These are phyloP conservation scores for Russula vinacea DNA, from an alignment of 768 basidiomycete genomes.

Conservation along the genomic window DNA sequence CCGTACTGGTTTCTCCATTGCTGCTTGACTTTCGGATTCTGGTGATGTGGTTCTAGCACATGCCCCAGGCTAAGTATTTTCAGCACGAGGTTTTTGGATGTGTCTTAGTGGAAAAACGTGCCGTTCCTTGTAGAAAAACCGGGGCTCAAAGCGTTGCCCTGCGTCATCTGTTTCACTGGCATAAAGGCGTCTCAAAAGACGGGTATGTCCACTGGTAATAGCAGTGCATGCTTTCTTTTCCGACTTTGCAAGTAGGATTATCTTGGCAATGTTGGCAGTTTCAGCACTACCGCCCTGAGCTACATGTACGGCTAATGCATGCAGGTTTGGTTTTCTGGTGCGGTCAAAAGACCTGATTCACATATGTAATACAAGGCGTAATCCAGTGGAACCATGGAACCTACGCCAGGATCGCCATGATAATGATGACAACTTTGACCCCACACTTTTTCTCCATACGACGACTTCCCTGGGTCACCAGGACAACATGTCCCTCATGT, in stretches of 20 bases:
- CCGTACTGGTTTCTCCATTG: constrained; percentile 47
- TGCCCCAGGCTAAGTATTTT: constrained; percentile 76
- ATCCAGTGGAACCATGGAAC: constrained; percentile 50
- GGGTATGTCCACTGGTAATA: constrained; percentile 53
- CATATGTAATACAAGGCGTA: constrained; percentile 45
- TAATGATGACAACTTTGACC: constrained; percentile 59
- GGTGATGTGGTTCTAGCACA: constrained; percentile 54
- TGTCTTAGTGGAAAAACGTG: constrained; percentile 91
- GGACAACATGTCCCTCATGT: constrained; percentile 6
- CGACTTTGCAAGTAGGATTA: constrained; percentile 18
- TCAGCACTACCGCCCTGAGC: constrained; percentile 78
- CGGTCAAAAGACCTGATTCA: constrained; percentile 8
- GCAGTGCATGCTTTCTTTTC: neutral
- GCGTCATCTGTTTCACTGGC: constrained; percentile 77
- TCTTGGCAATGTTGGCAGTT: constrained; percentile 84
- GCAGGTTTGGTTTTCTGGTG: constrained; percentile 42
- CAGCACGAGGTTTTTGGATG: constrained; percentile 74
- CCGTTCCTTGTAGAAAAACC: constrained; percentile 94
- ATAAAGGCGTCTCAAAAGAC: constrained; percentile 78
- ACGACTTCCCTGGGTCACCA: constrained; percentile 3
- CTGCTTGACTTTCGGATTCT: neutral
- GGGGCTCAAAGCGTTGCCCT: constrained; percentile 54
- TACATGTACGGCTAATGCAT: constrained; percentile 60
- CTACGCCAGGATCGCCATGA: constrained; percentile 35
- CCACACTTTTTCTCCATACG: too few relatives aligned